phyloP scores from a whole-genome alignment of 2,329 filamentous ascomycete species.

The Penicillium sumatraense region DNA sequence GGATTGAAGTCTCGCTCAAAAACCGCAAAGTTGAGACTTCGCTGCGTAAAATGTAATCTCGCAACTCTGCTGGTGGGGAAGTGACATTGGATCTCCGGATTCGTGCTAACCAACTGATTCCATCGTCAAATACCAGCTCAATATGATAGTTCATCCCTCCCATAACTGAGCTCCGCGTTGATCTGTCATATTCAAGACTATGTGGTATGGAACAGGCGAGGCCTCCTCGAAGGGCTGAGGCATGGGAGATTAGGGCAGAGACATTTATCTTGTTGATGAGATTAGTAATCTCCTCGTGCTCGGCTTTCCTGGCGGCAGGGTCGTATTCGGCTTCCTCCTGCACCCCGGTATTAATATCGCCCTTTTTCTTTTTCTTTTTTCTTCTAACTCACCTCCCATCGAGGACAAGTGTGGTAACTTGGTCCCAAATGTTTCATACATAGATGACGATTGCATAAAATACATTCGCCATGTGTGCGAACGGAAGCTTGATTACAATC shows the following conservation, averaged over 20 bases:
- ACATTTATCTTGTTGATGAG: slow-evolving; percentile 44
- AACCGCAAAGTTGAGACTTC: slow-evolving; percentile 51
- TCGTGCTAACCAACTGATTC: slow-evolving; percentile 49
- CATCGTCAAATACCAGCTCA: slow-evolving; percentile 50
- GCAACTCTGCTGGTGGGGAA: slow-evolving; percentile 40
- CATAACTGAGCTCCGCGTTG: slow-evolving; percentile 45
- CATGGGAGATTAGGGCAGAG: slow-evolving; percentile 41
- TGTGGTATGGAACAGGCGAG: slow-evolving; percentile 41
- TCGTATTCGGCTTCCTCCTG: slow-evolving; percentile 45
- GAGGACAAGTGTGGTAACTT: slow-evolving; percentile 40
- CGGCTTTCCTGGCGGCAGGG: slow-evolving; percentile 38
- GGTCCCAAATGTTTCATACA: slow-evolving; percentile 40
- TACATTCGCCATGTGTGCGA: slow-evolving; percentile 43
- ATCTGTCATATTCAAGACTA: slow-evolving; percentile 42
- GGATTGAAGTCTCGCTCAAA: slow-evolving; percentile 41
- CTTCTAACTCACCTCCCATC: slow-evolving; percentile 41
- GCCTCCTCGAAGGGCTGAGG: slow-evolving; percentile 41
- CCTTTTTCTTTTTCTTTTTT: not conserved
- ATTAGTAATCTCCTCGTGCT: slow-evolving; percentile 38
- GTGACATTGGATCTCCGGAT: slow-evolving; percentile 48
- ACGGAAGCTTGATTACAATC: slow-evolving; percentile 39
- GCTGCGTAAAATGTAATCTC: slow-evolving; percentile 40
- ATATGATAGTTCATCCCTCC: slow-evolving; percentile 53
- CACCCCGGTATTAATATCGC: slow-evolving; percentile 17
- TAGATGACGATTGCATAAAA: slow-evolving; percentile 46